phyloP scores from a whole-genome alignment of 1,139 yeast genomes.

The Casaregolazyma suthepensis region DNA sequence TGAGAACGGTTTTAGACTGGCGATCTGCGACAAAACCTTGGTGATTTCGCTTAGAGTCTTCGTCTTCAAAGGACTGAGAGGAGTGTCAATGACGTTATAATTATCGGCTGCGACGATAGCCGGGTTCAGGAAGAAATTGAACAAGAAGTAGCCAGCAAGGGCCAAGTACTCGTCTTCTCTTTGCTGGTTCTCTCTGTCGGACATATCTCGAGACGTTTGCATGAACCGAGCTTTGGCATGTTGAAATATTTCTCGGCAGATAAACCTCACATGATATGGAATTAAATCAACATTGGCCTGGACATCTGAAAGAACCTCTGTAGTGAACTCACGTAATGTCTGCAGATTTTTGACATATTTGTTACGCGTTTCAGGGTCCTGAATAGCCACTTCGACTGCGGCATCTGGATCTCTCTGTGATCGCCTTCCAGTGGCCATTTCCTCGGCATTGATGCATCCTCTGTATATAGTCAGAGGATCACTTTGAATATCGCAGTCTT shows the following conservation, averaged over 20 bases:
- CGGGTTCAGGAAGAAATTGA: slow-evolving; percentile 58
- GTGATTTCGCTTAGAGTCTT: slow-evolving; percentile 55
- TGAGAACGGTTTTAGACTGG: slow-evolving; percentile 59
- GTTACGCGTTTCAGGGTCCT: slow-evolving; percentile 62
- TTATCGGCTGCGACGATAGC: slow-evolving; percentile 64
- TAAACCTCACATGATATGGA: slow-evolving; percentile 60
- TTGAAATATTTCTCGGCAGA: slow-evolving; percentile 37
- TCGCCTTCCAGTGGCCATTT: slow-evolving; percentile 36
- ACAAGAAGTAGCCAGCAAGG: slow-evolving; percentile 62
- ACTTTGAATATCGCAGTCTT: slow-evolving; percentile 64
- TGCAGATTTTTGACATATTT: slow-evolving; percentile 71
- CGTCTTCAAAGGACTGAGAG: slow-evolving; percentile 34
- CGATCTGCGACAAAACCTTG: slow-evolving; percentile 59
- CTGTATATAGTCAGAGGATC: slow-evolving; percentile 63
- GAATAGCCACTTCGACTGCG: slow-evolving; percentile 66
- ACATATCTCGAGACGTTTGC: slow-evolving; percentile 1
- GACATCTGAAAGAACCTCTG: slow-evolving; percentile 49
- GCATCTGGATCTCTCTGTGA: slow-evolving; percentile 43
- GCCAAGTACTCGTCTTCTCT: slow-evolving; percentile 45
- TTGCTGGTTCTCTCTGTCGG: slow-evolving; percentile 8
- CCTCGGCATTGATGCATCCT: slow-evolving; percentile 43
- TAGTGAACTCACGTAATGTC: slow-evolving; percentile 62
- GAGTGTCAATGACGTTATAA: slow-evolving; percentile 45
- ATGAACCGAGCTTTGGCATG: slow-evolving; percentile 39
- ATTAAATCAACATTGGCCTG: slow-evolving; percentile 40